Conservation (phyloP, 2,329 filamentous ascomycete genomes). For the Aspergillus sp. region DNA sequence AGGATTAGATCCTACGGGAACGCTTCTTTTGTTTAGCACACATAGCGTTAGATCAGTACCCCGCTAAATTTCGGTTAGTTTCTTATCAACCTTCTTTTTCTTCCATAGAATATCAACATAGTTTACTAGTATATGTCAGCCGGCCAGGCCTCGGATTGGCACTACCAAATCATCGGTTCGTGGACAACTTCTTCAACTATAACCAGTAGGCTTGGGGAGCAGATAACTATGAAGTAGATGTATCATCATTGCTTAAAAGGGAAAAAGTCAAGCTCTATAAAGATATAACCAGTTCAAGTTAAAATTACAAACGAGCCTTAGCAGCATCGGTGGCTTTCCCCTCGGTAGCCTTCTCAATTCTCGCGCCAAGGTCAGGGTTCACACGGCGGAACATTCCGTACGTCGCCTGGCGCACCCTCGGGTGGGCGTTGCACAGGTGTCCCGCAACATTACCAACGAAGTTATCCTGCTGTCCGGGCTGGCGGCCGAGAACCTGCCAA, state of each 20-base stretch:
- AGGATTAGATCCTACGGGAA: too few species aligned
- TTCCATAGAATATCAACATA: too few species aligned
- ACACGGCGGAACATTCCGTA: constrained; percentile 63
- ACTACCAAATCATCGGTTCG: too few species aligned
- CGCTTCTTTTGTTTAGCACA: too few species aligned
- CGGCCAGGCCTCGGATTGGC: too few species aligned
- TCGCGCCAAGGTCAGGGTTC: constrained; percentile 53
- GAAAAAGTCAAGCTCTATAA: neutral
- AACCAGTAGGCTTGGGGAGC: too few species aligned
- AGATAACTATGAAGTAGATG: neutral
- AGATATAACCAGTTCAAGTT: neutral
- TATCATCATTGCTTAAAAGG: neutral
- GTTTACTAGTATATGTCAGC: too few species aligned
- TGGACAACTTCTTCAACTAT: too few species aligned
- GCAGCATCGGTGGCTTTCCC: constrained; percentile 21
- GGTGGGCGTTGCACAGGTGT: constrained; percentile 56
- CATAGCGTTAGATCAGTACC: too few species aligned
- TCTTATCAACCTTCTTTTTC: too few species aligned
- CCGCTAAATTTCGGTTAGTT: too few species aligned
- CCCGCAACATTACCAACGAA: constrained; percentile 60
- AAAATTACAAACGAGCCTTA: constrained; percentile 28
- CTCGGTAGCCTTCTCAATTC: constrained; percentile 57
- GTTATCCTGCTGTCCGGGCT: constrained; percentile 60
- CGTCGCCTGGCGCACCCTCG: constrained; percentile 57
- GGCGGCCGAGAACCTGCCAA: constrained; percentile 45